Evolutionary conservation across 257 asterid species (phyloP).

Genomic region (Solanum dulcamara): DNA sequence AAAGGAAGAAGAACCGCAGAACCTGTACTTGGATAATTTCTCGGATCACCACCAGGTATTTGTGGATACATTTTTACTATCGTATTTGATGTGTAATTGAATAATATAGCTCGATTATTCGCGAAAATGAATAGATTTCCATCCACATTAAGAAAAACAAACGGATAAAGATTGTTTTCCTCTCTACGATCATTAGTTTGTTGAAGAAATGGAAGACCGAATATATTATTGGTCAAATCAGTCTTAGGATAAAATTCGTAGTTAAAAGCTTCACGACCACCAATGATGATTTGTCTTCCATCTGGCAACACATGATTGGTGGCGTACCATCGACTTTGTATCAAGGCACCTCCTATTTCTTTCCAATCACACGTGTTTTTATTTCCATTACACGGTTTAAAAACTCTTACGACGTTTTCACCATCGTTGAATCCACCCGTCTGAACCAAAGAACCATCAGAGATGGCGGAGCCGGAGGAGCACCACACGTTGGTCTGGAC

Average conservation of each 20-base stretch:
- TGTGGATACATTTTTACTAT: conserved; percentile 22
- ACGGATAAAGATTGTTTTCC: conserved; percentile 37
- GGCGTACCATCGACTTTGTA: conserved; percentile 31
- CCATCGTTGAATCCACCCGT: conserved; percentile 81
- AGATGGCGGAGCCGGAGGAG: conserved; percentile 55
- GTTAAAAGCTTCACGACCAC: conserved; percentile 27
- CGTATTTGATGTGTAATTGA: conserved; percentile 5
- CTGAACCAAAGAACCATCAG: conserved; percentile 53
- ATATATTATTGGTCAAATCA: background rate
- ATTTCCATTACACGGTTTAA: conserved; percentile 14
- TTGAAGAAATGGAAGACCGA: conserved; percentile 13
- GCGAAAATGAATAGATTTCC: conserved; percentile 39
- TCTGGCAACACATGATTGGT: conserved; percentile 33
- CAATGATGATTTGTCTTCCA: conserved; percentile 24
- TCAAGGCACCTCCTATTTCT: background rate
- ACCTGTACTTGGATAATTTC: conserved; percentile 37
- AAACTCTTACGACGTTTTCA: conserved; percentile 22
- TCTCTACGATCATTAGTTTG: conserved; percentile 15
- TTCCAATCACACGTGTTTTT: conserved; percentile 21
- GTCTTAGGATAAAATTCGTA: conserved; percentile 34
- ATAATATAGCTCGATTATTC: conserved; percentile 24
- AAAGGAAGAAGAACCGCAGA: conserved; percentile 35
- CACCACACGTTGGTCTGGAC: conserved; percentile 73
- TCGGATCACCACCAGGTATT: conserved; percentile 27
- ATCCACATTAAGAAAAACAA: conserved; percentile 28